phyloP scores from a whole-genome alignment of 2,329 filamentous ascomycete genomes.

The Beauveria sp. region DNA sequence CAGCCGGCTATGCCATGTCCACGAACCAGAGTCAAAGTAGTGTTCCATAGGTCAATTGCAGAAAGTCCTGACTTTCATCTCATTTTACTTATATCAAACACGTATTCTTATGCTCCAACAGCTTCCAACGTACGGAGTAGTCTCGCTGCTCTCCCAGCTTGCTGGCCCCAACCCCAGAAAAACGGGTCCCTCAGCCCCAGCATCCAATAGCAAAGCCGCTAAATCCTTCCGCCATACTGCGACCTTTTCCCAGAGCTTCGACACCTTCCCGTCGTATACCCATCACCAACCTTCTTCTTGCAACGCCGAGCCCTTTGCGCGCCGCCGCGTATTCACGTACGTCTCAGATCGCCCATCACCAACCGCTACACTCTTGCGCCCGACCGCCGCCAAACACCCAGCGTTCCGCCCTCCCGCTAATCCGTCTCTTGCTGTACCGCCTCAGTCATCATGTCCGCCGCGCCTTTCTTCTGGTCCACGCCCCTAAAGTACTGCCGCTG shows the following conservation, averaged over 20 bases:
- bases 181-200: neutral
- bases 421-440: neutral
- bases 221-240: slow-evolving; percentile 6
- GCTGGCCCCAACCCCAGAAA: neutral
- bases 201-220: neutral
- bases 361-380: too few relatives aligned
- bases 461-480: slow-evolving; percentile 73
- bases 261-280: neutral
- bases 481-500: slow-evolving; percentile 83
- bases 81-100: neutral
- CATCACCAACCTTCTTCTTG: neutral
- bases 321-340: neutral
- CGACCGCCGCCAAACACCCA: neutral
- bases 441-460: slow-evolving; percentile 44
- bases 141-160: neutral
- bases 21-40: too few relatives aligned
- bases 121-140: neutral
- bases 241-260: slow-evolving; percentile 10
- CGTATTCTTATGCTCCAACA: too few relatives aligned
- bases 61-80: neutral
- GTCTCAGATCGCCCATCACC: neutral
- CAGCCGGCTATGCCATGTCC: too few relatives aligned
- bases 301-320: neutral
- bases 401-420: too few relatives aligned
- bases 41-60: neutral